These are phyloP conservation scores for Periconia macrospinosa DNA, from an alignment of 2,329 filamentous ascomycete genomes.

Conservation along the genomic window DNA sequence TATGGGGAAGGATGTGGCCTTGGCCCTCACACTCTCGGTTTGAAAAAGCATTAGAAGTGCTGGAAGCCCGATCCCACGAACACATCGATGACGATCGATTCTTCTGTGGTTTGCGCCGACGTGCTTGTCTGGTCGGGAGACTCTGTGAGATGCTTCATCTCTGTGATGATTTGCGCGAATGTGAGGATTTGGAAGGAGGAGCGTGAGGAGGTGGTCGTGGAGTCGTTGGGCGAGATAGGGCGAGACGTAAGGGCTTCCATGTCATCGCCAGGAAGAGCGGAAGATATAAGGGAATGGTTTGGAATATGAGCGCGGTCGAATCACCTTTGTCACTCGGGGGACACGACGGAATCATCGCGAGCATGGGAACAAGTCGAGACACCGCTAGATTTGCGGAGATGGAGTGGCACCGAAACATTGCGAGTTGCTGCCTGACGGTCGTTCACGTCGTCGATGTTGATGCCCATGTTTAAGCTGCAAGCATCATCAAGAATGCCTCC, in stretches of 20 bases:
- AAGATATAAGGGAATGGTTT: background rate
- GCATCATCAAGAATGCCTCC: conserved; percentile 17
- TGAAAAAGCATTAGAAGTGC: no score
- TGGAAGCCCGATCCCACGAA: no score
- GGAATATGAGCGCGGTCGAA: background rate
- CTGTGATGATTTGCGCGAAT: no score
- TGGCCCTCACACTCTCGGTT: no score
- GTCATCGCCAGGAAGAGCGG: background rate
- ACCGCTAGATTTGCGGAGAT: background rate
- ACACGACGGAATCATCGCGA: conserved; percentile 2
- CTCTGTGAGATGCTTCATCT: no score
- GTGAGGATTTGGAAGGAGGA: background rate
- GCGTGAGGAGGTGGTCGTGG: background rate
- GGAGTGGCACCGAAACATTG: conserved; percentile 13
- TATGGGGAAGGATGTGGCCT: no score
- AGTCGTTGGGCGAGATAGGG: conserved; percentile 10
- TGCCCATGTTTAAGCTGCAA: conserved; percentile 6
- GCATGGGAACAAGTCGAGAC: background rate
- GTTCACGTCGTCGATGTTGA: conserved; percentile 9
- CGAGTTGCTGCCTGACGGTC: background rate
- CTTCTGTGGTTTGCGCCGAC: no score
- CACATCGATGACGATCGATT: no score
- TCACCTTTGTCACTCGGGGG: background rate
- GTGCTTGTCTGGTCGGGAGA: no score
- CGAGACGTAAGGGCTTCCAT: no score